A percentile compares a stretch with the other conserved stretches of the same genome.
These are phyloP conservation scores for Colletotrichum somersetense DNA, from an alignment of 2,329 filamentous ascomycete species.

Conservation along the genomic window DNA sequence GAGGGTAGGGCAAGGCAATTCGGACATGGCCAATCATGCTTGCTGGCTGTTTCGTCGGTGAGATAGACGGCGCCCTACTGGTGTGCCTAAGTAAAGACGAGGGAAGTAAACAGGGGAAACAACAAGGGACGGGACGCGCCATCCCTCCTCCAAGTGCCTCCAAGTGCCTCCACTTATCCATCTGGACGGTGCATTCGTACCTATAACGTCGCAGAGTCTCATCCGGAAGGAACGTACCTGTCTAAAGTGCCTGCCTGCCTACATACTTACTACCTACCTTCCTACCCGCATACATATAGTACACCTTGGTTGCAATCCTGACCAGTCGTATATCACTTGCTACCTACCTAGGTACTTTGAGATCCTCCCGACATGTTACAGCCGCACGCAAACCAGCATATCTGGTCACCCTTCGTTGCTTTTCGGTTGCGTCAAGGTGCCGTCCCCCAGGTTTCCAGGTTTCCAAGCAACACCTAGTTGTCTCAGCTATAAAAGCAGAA, in stretches of 20 bases:
- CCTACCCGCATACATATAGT: neutral
- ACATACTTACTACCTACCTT: neutral
- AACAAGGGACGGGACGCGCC: slow-evolving; percentile 22
- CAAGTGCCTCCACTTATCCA: neutral
- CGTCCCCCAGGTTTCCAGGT: neutral
- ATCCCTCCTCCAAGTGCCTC: neutral
- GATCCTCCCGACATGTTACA: neutral
- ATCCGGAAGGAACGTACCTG: neutral
- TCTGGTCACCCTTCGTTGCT: neutral
- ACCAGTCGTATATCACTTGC: slow-evolving; percentile 2
- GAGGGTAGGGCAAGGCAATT: neutral
- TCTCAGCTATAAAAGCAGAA: neutral
- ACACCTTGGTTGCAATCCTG: neutral
- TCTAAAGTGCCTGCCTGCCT: neutral
- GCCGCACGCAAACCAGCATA: neutral
- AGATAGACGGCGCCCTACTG: neutral
- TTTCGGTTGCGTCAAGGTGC: neutral
- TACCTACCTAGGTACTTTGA: neutral
- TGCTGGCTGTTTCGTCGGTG: neutral
- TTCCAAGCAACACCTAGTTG: neutral
- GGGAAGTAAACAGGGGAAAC: slow-evolving; percentile 10
- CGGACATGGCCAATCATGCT: neutral
- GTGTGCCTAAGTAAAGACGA: neutral
- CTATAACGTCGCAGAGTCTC: neutral
- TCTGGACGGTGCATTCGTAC: neutral